Percentiles rank a stretch among this genome's conserved stretches.
phyloP scores from a whole-genome alignment of 805 yeast genomes.

The Yueomyces sinensis region DNA sequence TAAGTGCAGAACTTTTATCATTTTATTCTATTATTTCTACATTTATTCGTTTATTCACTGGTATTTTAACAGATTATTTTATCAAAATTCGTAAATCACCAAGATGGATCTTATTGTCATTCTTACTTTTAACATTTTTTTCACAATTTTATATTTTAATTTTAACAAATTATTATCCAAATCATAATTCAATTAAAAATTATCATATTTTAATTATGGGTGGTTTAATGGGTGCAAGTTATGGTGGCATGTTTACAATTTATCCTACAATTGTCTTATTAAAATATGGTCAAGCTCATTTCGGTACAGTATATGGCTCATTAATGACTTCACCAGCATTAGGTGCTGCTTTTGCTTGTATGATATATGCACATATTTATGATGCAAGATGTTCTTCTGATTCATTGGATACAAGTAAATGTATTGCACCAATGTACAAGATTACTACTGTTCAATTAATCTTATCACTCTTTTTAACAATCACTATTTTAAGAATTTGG shows the following conservation, averaged over 20 bases:
- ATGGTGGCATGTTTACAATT: slow-evolving; percentile 77
- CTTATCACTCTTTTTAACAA: neutral
- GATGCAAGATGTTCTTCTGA: slow-evolving; percentile 27
- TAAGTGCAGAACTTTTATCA: slow-evolving; percentile 33
- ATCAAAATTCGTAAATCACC: slow-evolving; percentile 20
- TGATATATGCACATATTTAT: slow-evolving; percentile 51
- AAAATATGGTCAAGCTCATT: slow-evolving; percentile 76
- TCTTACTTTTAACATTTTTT: slow-evolving; percentile 24
- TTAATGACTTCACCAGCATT: slow-evolving; percentile 82
- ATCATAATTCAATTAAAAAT: slow-evolving; percentile 1
- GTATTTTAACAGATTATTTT: slow-evolving; percentile 54
- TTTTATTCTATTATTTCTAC: slow-evolving; percentile 62
- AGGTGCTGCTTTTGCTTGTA: slow-evolving; percentile 58
- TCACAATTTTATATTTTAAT: slow-evolving; percentile 24
- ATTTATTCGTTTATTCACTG: slow-evolving; percentile 48
- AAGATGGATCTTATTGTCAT: slow-evolving; percentile 19
- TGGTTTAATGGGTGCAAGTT: slow-evolving; percentile 48
- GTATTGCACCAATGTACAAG: slow-evolving; percentile 10
- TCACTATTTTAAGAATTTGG: neutral
- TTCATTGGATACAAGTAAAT: neutral
- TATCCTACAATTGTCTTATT: slow-evolving; percentile 76
- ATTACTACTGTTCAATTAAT: slow-evolving; percentile 6
- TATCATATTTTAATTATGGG: slow-evolving; percentile 18
- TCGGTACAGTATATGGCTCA: slow-evolving; percentile 89
- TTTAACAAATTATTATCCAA: slow-evolving; percentile 7